A percentile compares a stretch with the other conserved stretches of the same genome.
These are phyloP conservation scores for Penicillium sp. DNA, from an alignment of 2,329 filamentous ascomycete genomes.

Conservation along the genomic window DNA sequence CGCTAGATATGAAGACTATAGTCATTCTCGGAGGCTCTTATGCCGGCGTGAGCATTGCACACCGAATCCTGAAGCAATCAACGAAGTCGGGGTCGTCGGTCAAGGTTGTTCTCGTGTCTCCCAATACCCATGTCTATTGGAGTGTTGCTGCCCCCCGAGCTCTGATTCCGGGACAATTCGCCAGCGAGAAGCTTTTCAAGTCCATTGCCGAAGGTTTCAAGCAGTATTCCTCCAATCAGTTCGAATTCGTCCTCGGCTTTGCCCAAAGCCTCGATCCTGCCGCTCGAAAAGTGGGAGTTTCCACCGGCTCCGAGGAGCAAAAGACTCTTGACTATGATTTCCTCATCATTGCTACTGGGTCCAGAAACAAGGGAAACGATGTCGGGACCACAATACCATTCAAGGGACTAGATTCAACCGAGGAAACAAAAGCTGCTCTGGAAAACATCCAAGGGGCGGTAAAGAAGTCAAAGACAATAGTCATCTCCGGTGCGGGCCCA, in stretches of 20 bases:
- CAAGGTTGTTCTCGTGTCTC: slow-evolving; percentile 9
- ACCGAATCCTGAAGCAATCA: slow-evolving; percentile 11
- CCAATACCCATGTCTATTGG: slow-evolving; percentile 12
- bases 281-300: slow-evolving; percentile 7
- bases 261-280: slow-evolving; percentile 1
- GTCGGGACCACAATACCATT: slow-evolving; percentile 1
- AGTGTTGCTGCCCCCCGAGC: slow-evolving; percentile 10
- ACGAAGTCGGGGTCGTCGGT: not conserved
- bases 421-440: slow-evolving; percentile 9
- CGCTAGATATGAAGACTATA: slow-evolving; percentile 8
- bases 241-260: slow-evolving; percentile 7
- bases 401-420: slow-evolving; percentile 10
- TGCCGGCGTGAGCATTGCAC: not conserved
- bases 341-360: slow-evolving; percentile 10
- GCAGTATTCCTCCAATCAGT: slow-evolving; percentile 5
- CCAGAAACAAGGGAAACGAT: not conserved
- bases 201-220: slow-evolving; percentile 7
- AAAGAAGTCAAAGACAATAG: slow-evolving; percentile 8
- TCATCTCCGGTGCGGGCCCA: slow-evolving; percentile 8
- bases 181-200: slow-evolving; percentile 4
- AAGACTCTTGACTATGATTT: slow-evolving; percentile 2
- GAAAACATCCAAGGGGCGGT: slow-evolving; percentile 5
- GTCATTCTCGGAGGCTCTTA: slow-evolving; percentile 10
- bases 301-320: not conserved
- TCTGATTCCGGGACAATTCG: not conserved